Base-by-base conservation (phyloP, 2,329 filamentous ascomycete genomes). In the Juglanconis juglandina region DNA sequence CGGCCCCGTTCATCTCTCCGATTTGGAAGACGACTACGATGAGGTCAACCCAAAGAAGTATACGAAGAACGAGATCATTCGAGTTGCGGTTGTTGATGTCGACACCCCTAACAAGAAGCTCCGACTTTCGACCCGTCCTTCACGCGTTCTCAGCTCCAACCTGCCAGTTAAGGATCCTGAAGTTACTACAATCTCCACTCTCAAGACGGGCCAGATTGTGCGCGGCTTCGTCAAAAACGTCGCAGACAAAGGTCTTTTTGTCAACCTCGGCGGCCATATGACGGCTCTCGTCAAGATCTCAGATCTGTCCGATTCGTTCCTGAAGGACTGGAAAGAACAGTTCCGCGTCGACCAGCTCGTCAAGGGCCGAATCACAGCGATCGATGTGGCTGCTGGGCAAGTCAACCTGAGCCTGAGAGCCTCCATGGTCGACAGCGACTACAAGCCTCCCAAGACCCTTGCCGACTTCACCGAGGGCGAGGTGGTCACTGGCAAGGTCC, bases 261-360 rank as follows among this genome's bases (percentile, higher is more conserved):
- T 99, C 51, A 83, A 88, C 33, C 81, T 99, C 3, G 92, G 93
- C 48, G 90, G 91, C 17, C 86, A 89, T 64, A 82, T 96, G 17
- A 90, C 90, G 53, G 93, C 88, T 1, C 89, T 93, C 68, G 90
- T 96, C 52, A 89, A 91, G 66, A 88, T 98, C 56, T 86, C 89
- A 9, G 93, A 98, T 72, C 81, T 99, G 13, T 96, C 93, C 0
- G 95, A 99, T 72, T 84, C 86, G 7, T 99, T 88, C 72, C 77
- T 99, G 68, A 98, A 98, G 75, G 91, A 98, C 63, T 99, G 95
- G 95, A 96, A 96, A 77, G 86, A 90, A 41, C 81, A 88, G 49
- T 97, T 94, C 76, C 87, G 95, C 68, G 78, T 94, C 52, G 92
- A 96, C 68, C 92, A 98, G 74, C 81, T 99, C 5, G 92, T 99